A percentile compares a stretch with the other conserved stretches of the same genome.
These are phyloP conservation scores for Colletotrichum caudatum DNA, from an alignment of 2,329 filamentous ascomycete species.

Conservation along the genomic window DNA sequence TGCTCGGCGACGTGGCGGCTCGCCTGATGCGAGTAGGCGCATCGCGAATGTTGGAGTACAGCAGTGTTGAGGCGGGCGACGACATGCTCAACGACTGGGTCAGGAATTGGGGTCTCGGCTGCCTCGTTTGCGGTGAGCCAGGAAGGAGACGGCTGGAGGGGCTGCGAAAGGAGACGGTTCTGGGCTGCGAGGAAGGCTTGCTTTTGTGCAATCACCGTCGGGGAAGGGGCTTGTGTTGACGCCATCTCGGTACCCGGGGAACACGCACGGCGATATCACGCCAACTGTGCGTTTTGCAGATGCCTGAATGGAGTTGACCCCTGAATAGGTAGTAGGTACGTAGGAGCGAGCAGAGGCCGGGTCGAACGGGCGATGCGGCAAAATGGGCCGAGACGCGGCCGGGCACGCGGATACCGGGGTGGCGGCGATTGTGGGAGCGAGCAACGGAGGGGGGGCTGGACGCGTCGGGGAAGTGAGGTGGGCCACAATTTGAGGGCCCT, in stretches of 20 bases:
- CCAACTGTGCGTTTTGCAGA: background rate
- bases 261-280: background rate
- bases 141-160: constrained; percentile 65
- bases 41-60: constrained; percentile 73
- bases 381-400: constrained; percentile 7
- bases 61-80: constrained; percentile 70
- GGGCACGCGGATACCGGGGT: constrained; percentile 11
- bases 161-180: constrained; percentile 71
- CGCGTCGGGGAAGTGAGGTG: constrained; percentile 14
- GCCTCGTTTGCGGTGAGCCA: constrained; percentile 63
- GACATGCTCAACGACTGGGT: constrained; percentile 67
- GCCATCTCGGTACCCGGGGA: constrained; percentile 16
- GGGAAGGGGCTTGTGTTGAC: constrained; percentile 49
- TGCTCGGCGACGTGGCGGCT: constrained; percentile 79
- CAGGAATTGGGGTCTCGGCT: constrained; percentile 56
- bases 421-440: background rate
- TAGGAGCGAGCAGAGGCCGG: background rate
- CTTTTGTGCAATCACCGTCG: constrained; percentile 73
- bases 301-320: background rate
- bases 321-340: background rate
- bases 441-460: background rate
- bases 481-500: background rate
- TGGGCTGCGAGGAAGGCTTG: constrained; percentile 72
- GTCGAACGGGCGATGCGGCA: background rate
- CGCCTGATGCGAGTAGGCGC: constrained; percentile 76